Percentiles rank a stretch among this genome's conserved stretches.
phyloP scores from a whole-genome alignment of 768 basidiomycete species.

The Flagelloscypha sp. region DNA sequence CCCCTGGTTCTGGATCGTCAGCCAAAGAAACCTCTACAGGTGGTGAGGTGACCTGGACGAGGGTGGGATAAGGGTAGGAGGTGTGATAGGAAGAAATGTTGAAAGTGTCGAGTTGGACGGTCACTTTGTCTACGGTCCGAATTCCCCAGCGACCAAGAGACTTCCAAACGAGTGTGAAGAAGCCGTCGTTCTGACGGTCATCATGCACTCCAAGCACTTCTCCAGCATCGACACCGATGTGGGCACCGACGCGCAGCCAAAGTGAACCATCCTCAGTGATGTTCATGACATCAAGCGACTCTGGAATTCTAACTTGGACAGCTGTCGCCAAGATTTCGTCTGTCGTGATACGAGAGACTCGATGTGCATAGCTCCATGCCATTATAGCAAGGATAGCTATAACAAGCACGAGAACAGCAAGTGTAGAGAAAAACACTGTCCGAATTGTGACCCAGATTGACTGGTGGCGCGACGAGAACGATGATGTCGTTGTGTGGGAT shows the following conservation, averaged over 20 bases:
- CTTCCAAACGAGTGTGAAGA: conserved; percentile 50
- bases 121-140: conserved; percentile 42
- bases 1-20: conserved; percentile 40
- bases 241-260: conserved; percentile 49
- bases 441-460: conserved; percentile 26
- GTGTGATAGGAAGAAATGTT: conserved; percentile 38
- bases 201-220: conserved; percentile 47
- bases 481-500: not conserved
- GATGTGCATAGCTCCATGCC: conserved; percentile 60
- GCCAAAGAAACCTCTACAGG: conserved; percentile 51
- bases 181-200: conserved; percentile 31
- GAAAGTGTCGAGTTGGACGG: conserved; percentile 47
- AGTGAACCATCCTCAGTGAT: conserved; percentile 49
- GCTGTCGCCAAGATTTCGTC: conserved; percentile 51
- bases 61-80: conserved; percentile 25
- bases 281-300: conserved; percentile 53
- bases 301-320: conserved; percentile 52
- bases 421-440: conserved; percentile 49
- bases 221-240: conserved; percentile 64
- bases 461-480: not conserved
- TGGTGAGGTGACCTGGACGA: conserved; percentile 39
- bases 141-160: conserved; percentile 63
- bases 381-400: conserved; percentile 40
- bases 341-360: conserved; percentile 42
- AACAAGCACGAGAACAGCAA: conserved; percentile 39